Conservation (phyloP, 352 stramenopile species). For the Phytophthora sojae region DNA sequence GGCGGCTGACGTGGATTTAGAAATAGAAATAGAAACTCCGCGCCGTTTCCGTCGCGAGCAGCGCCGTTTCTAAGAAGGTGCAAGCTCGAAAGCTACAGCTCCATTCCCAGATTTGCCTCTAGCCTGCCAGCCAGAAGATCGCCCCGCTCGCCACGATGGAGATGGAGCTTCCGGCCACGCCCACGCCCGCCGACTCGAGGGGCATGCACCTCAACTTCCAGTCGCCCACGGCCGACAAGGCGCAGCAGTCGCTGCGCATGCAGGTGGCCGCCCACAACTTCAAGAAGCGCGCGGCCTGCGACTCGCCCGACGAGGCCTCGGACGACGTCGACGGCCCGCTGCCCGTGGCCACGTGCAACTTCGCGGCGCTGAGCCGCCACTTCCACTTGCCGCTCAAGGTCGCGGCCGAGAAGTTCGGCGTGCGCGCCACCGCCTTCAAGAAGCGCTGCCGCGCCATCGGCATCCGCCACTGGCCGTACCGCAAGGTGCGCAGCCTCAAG, state of each 20-base stretch:
- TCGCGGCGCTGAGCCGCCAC: slow-evolving; percentile 70
- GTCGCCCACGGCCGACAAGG: slow-evolving; percentile 53
- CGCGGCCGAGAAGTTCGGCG: slow-evolving; percentile 77
- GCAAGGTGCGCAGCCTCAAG: slow-evolving; percentile 78
- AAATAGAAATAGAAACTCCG: slow-evolving; percentile 27
- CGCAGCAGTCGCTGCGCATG: slow-evolving; percentile 48
- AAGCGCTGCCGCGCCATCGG: slow-evolving; percentile 77
- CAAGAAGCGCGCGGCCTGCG: slow-evolving; percentile 47
- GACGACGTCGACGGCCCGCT: slow-evolving; percentile 24
- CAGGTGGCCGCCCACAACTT: slow-evolving; percentile 43
- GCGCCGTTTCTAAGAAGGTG: slow-evolving; percentile 32
- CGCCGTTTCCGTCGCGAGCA: slow-evolving; percentile 35
- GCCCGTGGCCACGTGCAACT: slow-evolving; percentile 60
- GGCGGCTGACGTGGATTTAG: slow-evolving; percentile 38
- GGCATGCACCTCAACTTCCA: slow-evolving; percentile 50
- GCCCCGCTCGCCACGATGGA: slow-evolving; percentile 27
- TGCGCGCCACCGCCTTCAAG: slow-evolving; percentile 79
- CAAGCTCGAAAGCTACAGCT: slow-evolving; percentile 2
- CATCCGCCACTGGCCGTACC: slow-evolving; percentile 78
- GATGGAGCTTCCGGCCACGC: slow-evolving; percentile 46
- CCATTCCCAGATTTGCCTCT: slow-evolving; percentile 40
- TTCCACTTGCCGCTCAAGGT: slow-evolving; percentile 77
- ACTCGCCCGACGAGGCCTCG: slow-evolving; percentile 25
- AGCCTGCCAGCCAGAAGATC: slow-evolving; percentile 1
- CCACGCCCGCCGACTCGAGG: slow-evolving; percentile 36